A percentile compares a stretch with the other conserved stretches of the same genome.
Conservation (phyloP, 257 asterid genomes). For the Solanum virginianum region DNA sequence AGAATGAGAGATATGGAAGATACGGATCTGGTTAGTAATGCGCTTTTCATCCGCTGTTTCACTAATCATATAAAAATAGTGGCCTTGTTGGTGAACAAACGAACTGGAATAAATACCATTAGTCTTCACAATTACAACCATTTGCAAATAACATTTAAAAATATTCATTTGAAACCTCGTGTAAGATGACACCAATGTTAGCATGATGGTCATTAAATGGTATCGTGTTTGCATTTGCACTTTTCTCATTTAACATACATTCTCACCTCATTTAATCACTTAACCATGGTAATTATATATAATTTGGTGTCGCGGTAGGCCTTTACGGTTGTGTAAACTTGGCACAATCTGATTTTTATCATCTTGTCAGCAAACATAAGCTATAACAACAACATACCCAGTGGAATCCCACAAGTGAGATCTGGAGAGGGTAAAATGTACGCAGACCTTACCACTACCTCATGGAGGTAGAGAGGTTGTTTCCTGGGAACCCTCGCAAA, state of each 20-base stretch:
- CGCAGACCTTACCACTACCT: too few species aligned
- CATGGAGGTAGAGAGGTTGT: too few species aligned
- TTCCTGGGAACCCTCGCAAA: too few species aligned
- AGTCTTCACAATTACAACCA: not conserved
- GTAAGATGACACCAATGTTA: not conserved
- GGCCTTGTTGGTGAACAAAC: not conserved
- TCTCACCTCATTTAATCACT: not conserved
- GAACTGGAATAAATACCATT: not conserved
- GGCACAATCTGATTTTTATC: not conserved
- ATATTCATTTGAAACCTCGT: not conserved
- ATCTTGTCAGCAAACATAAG: too few species aligned
- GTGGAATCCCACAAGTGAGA: too few species aligned
- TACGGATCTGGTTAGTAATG: not conserved
- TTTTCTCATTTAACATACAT: not conserved
- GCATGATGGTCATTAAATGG: not conserved
- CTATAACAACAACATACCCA: not conserved
- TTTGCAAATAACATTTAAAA: not conserved
- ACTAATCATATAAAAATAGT: not conserved
- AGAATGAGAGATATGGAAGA: too few species aligned
- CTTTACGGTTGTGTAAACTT: not conserved
- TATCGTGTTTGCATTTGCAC: too few species aligned
- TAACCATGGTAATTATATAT: not conserved
- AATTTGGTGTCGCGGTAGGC: not conserved
- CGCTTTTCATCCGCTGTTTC: not conserved
- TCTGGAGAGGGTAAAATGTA: too few species aligned